phyloP scores from a whole-genome alignment of 495 filamentous ascomycete species.

The Penicilliopsis zonata region DNA sequence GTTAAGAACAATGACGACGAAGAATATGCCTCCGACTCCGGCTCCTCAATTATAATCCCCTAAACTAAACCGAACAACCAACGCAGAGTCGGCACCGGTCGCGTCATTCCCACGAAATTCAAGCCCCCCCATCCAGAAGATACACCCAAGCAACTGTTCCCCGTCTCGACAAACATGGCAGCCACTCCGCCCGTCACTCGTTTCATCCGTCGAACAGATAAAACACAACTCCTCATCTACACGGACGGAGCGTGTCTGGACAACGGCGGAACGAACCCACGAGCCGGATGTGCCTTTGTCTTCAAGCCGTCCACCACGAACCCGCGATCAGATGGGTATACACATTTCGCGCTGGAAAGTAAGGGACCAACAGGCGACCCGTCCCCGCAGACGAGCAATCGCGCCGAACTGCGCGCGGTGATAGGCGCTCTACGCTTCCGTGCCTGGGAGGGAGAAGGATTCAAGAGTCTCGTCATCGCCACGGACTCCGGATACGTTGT shows the following conservation, averaged over 20 bases:
- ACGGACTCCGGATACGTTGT: conserved; percentile 27
- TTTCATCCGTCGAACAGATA: conserved; percentile 15
- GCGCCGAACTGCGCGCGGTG: conserved; percentile 30
- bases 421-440: conserved; percentile 21
- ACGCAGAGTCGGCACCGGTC: conserved; percentile 13
- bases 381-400: conserved; percentile 20
- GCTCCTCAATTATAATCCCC: not conserved
- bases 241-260: conserved; percentile 25
- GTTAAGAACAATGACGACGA: conserved; percentile 2
- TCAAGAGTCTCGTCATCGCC: conserved; percentile 20
- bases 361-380: conserved; percentile 12
- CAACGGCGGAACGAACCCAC: conserved; percentile 18
- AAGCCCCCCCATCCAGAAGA: conserved; percentile 7
- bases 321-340: not conserved
- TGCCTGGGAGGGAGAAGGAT: conserved; percentile 14
- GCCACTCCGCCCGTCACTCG: conserved; percentile 4
- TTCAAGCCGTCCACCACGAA: conserved; percentile 2
- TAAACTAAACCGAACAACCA: not conserved
- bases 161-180: conserved; percentile 1
- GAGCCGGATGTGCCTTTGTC: conserved; percentile 25
- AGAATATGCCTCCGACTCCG: not conserved
- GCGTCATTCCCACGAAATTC: conserved; percentile 16
- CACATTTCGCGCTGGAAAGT: conserved; percentile 5
- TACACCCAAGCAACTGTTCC: conserved; percentile 12
- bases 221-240: conserved; percentile 23